Evolutionary conservation across 2,329 filamentous ascomycete genomes (phyloP), one percentile per base, ranked within the genome.

Genomic region (Penicillium sp.): DNA sequence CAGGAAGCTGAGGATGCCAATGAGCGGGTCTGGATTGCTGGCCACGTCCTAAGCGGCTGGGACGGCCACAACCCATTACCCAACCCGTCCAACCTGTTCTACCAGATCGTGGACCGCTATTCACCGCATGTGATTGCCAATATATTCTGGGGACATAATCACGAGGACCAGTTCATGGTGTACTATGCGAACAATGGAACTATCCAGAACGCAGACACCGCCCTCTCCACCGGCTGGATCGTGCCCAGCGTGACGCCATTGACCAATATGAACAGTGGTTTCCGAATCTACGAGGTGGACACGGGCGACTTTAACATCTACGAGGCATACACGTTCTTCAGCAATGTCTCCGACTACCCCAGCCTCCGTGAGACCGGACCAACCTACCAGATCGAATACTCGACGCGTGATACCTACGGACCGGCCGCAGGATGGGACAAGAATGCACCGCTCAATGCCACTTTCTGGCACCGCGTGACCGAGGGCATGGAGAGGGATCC

Each of bases 401-500:
- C 68, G 1, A 74, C 73, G 0, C 64, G 73, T 3, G 67, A 74
- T 2, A 62, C 68, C 0, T 76, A 75, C 38, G 70, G 66, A 0
- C 45, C 56, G 2, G 61, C 64, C 0, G 64, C 67, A 2, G 52
- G 50, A 2, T 76, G 73, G 72, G 67, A 71, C 2, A 47, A 42
- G 1, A 51, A 65, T 30, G 73, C 70, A 0, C 75, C 75, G 2
- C 56, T 79, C 25, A 77, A 79, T 43, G 74, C 72, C 0, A 77
- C 73, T 0, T 79, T 77, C 54, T 79, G 75, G 76, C 74, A 79
- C 41, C 57, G 56, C 9, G 71, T 78, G 3, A 78, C 74, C 0
- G 74, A 75, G 47, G 72, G 70, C 1, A 78, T 78, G 74, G 72
- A 75, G 51, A 56, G 48, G 17, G 67, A 78, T 37, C 55, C 60